These are phyloP conservation scores for Neurospora africana DNA, from an alignment of 495 filamentous ascomycete species.

Conservation along the genomic window DNA sequence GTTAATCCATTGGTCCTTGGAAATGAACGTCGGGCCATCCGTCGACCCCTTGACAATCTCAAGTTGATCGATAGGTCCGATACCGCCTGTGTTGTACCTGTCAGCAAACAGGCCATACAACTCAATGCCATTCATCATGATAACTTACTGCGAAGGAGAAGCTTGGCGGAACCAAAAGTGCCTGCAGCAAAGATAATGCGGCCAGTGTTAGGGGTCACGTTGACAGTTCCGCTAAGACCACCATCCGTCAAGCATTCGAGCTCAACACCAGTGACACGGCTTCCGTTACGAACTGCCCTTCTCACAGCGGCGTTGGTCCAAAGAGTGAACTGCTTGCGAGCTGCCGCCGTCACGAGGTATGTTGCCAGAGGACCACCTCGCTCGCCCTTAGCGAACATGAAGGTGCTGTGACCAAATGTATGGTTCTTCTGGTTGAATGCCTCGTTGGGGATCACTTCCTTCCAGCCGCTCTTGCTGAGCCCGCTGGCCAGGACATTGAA, in stretches of 20 bases:
- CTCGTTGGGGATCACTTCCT: slow-evolving; percentile 48
- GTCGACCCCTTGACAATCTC: slow-evolving; percentile 42
- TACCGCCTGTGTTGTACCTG: slow-evolving; percentile 31
- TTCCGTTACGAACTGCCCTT: slow-evolving; percentile 51
- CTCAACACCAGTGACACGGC: slow-evolving; percentile 56
- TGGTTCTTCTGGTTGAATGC: slow-evolving; percentile 52
- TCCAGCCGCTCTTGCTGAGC: slow-evolving; percentile 50
- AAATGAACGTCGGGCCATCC: slow-evolving; percentile 41
- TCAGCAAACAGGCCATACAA: background rate
- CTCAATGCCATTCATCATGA: background rate
- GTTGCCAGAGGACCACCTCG: slow-evolving; percentile 63
- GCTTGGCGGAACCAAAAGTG: slow-evolving; percentile 61
- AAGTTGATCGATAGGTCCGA: slow-evolving; percentile 53
- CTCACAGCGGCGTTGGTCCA: slow-evolving; percentile 53
- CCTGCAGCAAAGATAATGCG: slow-evolving; percentile 60
- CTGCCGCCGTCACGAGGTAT: slow-evolving; percentile 55
- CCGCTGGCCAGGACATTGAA: slow-evolving; percentile 49
- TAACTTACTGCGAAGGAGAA: slow-evolving; percentile 42
- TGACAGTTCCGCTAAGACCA: slow-evolving; percentile 48
- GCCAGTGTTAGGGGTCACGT: slow-evolving; percentile 46
- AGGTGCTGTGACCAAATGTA: slow-evolving; percentile 55
- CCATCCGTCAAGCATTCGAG: slow-evolving; percentile 44
- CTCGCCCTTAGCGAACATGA: slow-evolving; percentile 57
- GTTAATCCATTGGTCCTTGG: slow-evolving; percentile 49
- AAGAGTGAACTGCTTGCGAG: slow-evolving; percentile 53